Percentiles rank a stretch among this genome's conserved stretches.
These are phyloP conservation scores for Globisporangium megalacanthum DNA, from an alignment of 352 stramenopile genomes.

Conservation along the genomic window DNA sequence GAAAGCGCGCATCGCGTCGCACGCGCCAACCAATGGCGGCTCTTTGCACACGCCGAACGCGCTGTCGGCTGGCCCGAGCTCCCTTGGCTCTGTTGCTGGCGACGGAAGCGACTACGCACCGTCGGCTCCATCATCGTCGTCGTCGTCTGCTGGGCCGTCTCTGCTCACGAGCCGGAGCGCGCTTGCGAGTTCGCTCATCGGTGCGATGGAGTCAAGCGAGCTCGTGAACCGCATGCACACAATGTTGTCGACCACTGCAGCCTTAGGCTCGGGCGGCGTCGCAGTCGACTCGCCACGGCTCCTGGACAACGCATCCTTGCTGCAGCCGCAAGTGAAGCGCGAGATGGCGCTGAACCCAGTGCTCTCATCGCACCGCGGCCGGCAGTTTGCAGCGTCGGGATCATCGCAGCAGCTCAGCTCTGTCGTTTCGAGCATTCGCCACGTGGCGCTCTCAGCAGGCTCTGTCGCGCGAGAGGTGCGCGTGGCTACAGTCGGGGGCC, in stretches of 20 bases:
- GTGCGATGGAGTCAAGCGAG: slow-evolving; percentile 48
- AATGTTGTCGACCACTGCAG: slow-evolving; percentile 40
- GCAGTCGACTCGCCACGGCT: slow-evolving; percentile 26
- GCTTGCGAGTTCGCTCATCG: slow-evolving; percentile 47
- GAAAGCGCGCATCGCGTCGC: slow-evolving; percentile 11
- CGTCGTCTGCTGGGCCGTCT: slow-evolving; percentile 7
- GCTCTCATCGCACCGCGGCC: slow-evolving; percentile 33
- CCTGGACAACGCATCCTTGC: slow-evolving; percentile 38
- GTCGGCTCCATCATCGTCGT: slow-evolving; percentile 9
- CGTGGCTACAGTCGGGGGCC: slow-evolving; percentile 29
- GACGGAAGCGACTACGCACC: not conserved
- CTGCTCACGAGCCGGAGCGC: slow-evolving; percentile 22
- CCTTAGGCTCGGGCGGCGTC: slow-evolving; percentile 12
- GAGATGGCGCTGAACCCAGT: slow-evolving; percentile 39
- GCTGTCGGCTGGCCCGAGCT: not conserved
- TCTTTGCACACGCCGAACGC: not conserved
- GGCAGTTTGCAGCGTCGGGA: slow-evolving; percentile 3
- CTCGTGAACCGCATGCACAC: slow-evolving; percentile 67
- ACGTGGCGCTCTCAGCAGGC: slow-evolving; percentile 40
- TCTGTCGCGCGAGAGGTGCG: slow-evolving; percentile 48
- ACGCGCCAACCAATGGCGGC: not conserved
- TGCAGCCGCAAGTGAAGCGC: slow-evolving; percentile 49
- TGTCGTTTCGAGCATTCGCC: slow-evolving; percentile 27
- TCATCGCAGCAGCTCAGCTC: slow-evolving; percentile 23
- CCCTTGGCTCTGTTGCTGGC: not conserved